Evolutionary conservation across 495 filamentous ascomycete genomes (phyloP).

Genomic region (Aspergillus ostianus): DNA sequence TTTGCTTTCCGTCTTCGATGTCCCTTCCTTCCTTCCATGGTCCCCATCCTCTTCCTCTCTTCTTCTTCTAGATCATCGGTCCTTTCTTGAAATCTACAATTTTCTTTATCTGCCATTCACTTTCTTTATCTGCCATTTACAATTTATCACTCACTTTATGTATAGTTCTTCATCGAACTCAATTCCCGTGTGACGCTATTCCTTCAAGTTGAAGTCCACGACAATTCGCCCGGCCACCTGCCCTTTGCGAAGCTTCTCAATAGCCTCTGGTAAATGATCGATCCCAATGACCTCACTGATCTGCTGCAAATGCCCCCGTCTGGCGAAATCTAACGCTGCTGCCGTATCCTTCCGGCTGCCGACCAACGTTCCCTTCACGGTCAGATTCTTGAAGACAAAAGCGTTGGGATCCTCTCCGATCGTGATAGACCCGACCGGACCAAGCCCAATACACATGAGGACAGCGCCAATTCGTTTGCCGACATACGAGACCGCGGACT

Average conservation of each 20-base stretch:
- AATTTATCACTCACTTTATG: too few relatives aligned
- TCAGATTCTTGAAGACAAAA: conserved; percentile 44
- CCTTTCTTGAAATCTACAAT: too few relatives aligned
- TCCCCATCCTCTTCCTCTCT: too few relatives aligned
- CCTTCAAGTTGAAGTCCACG: conserved; percentile 43
- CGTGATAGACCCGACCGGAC: conserved; percentile 28
- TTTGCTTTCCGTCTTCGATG: conserved; percentile 20
- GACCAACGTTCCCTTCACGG: conserved; percentile 46
- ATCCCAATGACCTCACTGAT: conserved; percentile 44
- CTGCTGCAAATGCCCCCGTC: conserved; percentile 39
- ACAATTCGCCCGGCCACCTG: conserved; percentile 51
- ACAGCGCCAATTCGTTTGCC: conserved; percentile 41
- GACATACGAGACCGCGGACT: conserved; percentile 33
- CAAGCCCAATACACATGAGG: conserved; percentile 48
- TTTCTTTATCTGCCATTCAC: too few relatives aligned
- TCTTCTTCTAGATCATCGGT: too few relatives aligned
- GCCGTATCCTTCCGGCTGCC: conserved; percentile 47
- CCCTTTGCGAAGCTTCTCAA: conserved; percentile 37
- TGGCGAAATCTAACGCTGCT: conserved; percentile 45
- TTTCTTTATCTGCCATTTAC: too few relatives aligned
- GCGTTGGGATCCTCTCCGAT: conserved; percentile 43
- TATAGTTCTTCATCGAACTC: too few relatives aligned
- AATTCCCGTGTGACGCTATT: background rate
- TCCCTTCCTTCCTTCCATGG: too few relatives aligned
- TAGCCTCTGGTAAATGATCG: conserved; percentile 37